Evolutionary conservation across 345 rosid species (phyloP).

Genomic region (Lumnitzera littorea): DNA sequence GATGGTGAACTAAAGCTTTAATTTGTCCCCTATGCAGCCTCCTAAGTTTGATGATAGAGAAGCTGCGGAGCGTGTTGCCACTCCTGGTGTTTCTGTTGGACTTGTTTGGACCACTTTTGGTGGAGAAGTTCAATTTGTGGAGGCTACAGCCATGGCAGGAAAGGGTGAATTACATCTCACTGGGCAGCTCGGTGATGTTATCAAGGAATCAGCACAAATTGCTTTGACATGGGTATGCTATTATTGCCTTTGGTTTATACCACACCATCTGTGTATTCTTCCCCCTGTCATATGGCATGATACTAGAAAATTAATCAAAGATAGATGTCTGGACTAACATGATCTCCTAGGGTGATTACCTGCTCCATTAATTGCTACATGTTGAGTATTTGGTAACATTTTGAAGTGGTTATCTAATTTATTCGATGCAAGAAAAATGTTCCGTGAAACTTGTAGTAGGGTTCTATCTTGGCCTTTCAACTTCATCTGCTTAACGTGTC

Average conservation of each 20-base stretch:
- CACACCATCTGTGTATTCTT: neutral
- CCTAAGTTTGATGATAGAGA: conserved; percentile 87
- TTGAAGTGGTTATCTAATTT: too few relatives aligned
- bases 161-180: conserved; percentile 95
- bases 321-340: too few relatives aligned
- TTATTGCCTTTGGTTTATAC: conserved; percentile 2
- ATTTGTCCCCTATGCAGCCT: conserved; percentile 53
- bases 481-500: too few relatives aligned
- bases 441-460: too few relatives aligned
- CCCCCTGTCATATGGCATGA: neutral
- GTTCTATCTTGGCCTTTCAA: too few relatives aligned
- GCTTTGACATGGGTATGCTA: conserved; percentile 94
- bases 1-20: neutral
- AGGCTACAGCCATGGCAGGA: conserved; percentile 85
- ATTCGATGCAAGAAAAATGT: too few relatives aligned
- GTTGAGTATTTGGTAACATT: too few relatives aligned
- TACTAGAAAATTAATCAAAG: too few relatives aligned
- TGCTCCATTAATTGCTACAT: too few relatives aligned
- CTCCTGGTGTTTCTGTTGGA: conserved; percentile 92
- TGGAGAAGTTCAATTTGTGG: conserved; percentile 98
- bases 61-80: conserved; percentile 92
- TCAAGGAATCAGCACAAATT: conserved; percentile 96
- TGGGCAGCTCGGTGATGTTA: conserved; percentile 98
- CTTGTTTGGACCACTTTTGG: conserved; percentile 98
- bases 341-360: too few relatives aligned